Base-by-base conservation (phyloP, 371 early-diverging fungal genomes). In the Apophysomyces trapeziformis region DNA sequence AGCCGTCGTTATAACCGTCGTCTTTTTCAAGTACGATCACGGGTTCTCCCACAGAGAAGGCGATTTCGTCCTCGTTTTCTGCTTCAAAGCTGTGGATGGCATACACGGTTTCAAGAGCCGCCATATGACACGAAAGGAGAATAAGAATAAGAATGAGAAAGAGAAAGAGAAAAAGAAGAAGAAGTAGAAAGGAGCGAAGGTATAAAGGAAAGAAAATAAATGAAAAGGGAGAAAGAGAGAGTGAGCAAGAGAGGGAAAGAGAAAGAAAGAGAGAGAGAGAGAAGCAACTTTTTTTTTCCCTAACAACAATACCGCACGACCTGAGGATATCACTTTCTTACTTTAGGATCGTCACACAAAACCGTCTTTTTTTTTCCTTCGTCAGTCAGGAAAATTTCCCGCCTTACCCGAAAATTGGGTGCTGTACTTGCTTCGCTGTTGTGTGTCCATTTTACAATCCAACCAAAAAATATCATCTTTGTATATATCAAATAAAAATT, bases 1-100 rank as follows among this genome's bases (percentile, higher is more conserved):
- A 93, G 26, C 93, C 93, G 72, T 93, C 94, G 36, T 82, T 81
- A 70, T 83, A 92, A 9, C 83, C 80, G 16, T 92, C 92, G 70
- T 93, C 94, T 64, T 82, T 83, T 67, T 91, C 90, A 12, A 92
- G 65, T 1, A 93, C 87, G 37, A 88, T 71, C 8, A 93, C 82
- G 38, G 88, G 84, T 57, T 93, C 92, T 9, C 88, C 90, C 35
- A 80, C 81, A 38, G 80, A 66, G 62, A 93, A 90, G 16, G 84
- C 76, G 62, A 93, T 86, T 66, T 93, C 94, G 67, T 93, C 94
- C 35, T 83, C 85, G 57, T 90, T 88, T 64, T 89, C 91, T 43
- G 89, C 87, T 57, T 74, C 73, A 67, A 86, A 89, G 46, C 85
- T 78, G 61, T 88, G 87, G 63, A 87, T 77, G 41, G 85, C 84